Conservation (phyloP, 2,329 filamentous ascomycete species). For the Xylariaceae sp. region DNA sequence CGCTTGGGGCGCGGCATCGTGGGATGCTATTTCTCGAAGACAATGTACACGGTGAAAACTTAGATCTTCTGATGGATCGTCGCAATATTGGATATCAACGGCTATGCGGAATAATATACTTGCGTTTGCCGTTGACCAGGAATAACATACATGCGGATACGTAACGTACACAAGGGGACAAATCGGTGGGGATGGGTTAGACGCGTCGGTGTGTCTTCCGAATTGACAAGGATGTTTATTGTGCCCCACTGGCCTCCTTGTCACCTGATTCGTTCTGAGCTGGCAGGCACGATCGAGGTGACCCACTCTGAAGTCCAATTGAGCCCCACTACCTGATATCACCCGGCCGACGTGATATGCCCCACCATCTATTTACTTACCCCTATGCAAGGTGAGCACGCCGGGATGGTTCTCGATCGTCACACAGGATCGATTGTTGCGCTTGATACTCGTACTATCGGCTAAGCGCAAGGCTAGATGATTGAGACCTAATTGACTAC, state of each 20-base stretch:
- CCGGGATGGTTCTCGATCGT: too few relatives aligned
- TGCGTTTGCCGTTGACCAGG: constrained; percentile 1
- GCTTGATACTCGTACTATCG: too few relatives aligned
- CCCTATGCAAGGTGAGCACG: too few relatives aligned
- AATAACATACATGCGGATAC: constrained; percentile 2
- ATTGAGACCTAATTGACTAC: too few relatives aligned
- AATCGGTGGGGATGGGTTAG: constrained; percentile 11
- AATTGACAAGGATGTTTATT: constrained; percentile 19
- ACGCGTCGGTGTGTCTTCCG: neutral
- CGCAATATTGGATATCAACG: too few relatives aligned
- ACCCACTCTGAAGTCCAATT: too few relatives aligned
- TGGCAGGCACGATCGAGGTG: too few relatives aligned
- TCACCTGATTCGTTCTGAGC: too few relatives aligned
- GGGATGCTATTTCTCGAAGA: neutral
- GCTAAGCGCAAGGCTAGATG: too few relatives aligned
- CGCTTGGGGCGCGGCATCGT: constrained; percentile 30
- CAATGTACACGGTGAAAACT: neutral
- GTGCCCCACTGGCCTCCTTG: neutral
- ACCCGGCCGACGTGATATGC: too few relatives aligned
- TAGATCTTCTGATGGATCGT: neutral
- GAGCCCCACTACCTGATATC: neutral
- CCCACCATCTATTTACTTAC: too few relatives aligned
- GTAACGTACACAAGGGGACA: constrained; percentile 4
- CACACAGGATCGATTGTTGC: too few relatives aligned
- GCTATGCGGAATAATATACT: neutral